phyloP scores from a whole-genome alignment of 1,284 basidiomycete species.

The Mycosarcoma mackinlayi region DNA sequence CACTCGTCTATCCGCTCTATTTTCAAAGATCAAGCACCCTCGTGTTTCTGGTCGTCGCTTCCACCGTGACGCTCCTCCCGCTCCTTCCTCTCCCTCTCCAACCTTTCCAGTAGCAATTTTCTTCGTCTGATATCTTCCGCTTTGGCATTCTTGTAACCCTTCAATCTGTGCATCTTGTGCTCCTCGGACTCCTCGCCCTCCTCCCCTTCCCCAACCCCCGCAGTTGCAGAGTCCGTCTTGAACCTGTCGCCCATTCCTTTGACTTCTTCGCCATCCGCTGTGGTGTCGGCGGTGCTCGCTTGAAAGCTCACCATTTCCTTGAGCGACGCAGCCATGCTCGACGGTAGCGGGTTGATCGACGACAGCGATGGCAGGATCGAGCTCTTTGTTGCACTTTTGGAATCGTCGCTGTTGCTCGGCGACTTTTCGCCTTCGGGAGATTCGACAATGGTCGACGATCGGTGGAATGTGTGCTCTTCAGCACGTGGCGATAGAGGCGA shows the following conservation, averaged over 20 bases:
- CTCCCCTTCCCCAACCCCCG: too few relatives aligned
- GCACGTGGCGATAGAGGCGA: not conserved
- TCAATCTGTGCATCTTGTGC: slow-evolving; percentile 28
- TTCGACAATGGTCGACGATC: slow-evolving; percentile 14
- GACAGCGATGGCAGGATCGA: slow-evolving; percentile 18
- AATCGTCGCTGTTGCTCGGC: not conserved
- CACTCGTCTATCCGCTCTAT: too few relatives aligned
- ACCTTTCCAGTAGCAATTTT: slow-evolving; percentile 22
- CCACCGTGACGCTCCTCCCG: slow-evolving; percentile 16
- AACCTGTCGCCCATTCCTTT: not conserved
- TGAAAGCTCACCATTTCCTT: slow-evolving; percentile 35
- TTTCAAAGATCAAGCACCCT: too few relatives aligned
- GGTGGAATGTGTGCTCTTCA: slow-evolving; percentile 1
- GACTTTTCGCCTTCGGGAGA: slow-evolving; percentile 1
- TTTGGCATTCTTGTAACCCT: slow-evolving; percentile 53
- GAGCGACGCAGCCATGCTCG: slow-evolving; percentile 23
- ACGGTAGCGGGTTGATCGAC: slow-evolving; percentile 8
- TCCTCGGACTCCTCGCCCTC: slow-evolving; percentile 16
- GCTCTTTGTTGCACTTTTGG: not conserved
- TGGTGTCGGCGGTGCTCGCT: slow-evolving; percentile 21
- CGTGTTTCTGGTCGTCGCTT: too few relatives aligned
- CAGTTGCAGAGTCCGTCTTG: too few relatives aligned
- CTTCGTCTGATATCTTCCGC: slow-evolving; percentile 48
- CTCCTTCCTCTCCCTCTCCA: slow-evolving; percentile 18
- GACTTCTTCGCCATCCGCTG: slow-evolving; percentile 32